These are phyloP conservation scores for Rhododendron molle DNA, from an alignment of 148 eudicot species.

Conservation along the genomic window DNA sequence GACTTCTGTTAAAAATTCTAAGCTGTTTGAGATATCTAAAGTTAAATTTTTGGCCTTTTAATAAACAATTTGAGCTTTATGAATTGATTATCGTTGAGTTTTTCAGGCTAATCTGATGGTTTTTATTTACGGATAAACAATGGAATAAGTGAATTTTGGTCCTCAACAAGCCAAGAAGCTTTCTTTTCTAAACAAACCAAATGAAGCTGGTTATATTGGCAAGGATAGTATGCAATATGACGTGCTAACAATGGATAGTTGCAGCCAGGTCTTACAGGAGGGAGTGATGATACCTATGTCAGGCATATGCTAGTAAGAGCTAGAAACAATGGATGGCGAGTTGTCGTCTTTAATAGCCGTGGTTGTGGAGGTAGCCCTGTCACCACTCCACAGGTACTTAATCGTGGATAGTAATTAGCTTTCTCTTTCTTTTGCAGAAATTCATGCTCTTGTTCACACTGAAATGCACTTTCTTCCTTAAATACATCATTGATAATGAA, in stretches of 20 bases:
- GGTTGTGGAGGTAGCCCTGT: slow-evolving; percentile 90
- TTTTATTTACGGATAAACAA: neutral
- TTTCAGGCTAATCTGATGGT: neutral
- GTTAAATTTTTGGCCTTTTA: neutral
- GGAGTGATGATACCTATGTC: slow-evolving; percentile 82
- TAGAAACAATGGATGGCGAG: slow-evolving; percentile 72
- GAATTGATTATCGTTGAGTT: neutral
- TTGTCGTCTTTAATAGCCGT: slow-evolving; percentile 84
- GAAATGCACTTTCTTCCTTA: neutral
- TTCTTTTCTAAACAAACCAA: neutral
- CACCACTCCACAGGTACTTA: slow-evolving; percentile 71
- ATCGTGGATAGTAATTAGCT: neutral
- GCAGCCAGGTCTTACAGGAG: slow-evolving; percentile 98
- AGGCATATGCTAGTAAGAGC: slow-evolving; percentile 83
- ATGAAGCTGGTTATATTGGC: neutral
- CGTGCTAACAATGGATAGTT: slow-evolving; percentile 16
- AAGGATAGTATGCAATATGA: neutral
- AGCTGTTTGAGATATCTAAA: neutral
- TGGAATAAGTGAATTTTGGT: neutral
- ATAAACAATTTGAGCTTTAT: neutral
- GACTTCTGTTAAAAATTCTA: neutral
- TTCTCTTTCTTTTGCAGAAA: neutral
- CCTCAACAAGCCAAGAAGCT: neutral
- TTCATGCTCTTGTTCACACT: neutral
- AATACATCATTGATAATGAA: neutral